Evolutionary conservation across 768 basidiomycete species (phyloP).

Genomic region (Russula sp.): DNA sequence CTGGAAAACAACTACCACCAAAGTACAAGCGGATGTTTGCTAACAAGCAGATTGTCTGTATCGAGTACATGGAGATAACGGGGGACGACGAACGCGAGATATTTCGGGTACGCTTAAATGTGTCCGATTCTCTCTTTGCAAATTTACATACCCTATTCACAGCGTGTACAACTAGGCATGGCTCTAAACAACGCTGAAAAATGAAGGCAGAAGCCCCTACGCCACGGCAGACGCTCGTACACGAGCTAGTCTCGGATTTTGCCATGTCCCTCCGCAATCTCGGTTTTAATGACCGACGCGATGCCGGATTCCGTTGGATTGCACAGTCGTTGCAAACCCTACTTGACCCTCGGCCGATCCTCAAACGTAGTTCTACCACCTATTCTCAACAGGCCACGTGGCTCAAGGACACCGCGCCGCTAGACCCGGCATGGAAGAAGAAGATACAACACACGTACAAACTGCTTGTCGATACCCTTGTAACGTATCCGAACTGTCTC

Average conservation of each 20-base stretch:
- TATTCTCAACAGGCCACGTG: conserved; percentile 50
- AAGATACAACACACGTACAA: conserved; percentile 22
- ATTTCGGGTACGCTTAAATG: conserved; percentile 34
- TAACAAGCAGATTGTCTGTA: conserved; percentile 49
- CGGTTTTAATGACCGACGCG: conserved; percentile 52
- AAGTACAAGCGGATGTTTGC: conserved; percentile 41
- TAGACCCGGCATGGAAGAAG: conserved; percentile 17
- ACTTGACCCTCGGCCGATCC: conserved; percentile 41
- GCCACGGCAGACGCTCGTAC: conserved; percentile 31
- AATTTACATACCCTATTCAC: neutral
- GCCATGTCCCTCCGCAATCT: conserved; percentile 34
- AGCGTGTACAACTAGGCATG: conserved; percentile 36
- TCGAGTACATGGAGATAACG: conserved; percentile 44
- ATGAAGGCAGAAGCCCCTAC: conserved; percentile 34
- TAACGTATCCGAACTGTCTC: conserved; percentile 15
- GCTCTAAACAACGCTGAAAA: conserved; percentile 34
- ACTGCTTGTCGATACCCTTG: conserved; percentile 22
- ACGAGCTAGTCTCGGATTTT: conserved; percentile 28
- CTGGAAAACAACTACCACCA: conserved; percentile 37
- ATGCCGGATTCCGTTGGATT: conserved; percentile 57
- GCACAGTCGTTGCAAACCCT: conserved; percentile 54
- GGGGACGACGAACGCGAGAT: conserved; percentile 37
- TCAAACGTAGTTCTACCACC: conserved; percentile 34
- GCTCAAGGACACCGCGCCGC: conserved; percentile 37
- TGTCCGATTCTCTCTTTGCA: neutral